Conservation (phyloP, 331 rosid species). For the Saraca asoca region DNA sequence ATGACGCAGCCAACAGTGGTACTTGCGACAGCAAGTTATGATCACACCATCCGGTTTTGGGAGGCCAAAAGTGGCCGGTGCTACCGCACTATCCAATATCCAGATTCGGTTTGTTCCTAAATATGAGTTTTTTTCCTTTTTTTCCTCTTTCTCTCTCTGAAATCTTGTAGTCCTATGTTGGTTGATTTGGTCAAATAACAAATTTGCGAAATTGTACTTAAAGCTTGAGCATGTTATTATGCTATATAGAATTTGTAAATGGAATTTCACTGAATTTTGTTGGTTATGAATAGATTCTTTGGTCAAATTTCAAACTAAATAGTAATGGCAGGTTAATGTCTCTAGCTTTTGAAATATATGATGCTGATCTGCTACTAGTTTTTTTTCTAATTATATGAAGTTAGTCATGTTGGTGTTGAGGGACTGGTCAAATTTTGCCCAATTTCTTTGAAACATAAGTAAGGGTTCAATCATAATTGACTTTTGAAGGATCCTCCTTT, state of each 20-base stretch:
- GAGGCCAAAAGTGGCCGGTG: conserved; percentile 98
- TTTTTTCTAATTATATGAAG: too few species aligned
- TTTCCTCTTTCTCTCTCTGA: background rate
- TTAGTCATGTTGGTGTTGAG: background rate
- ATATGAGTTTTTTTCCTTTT: background rate
- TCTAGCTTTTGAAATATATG: background rate
- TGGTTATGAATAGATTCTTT: background rate
- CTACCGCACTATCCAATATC: conserved; percentile 90
- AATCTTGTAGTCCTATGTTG: background rate
- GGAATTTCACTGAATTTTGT: background rate
- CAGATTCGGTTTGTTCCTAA: conserved; percentile 73
- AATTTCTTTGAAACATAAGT: background rate
- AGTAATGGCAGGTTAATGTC: background rate
- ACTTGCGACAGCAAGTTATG: conserved; percentile 97
- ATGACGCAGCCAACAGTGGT: conserved; percentile 93
- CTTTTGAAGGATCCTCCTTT: background rate
- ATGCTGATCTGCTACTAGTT: too few species aligned
- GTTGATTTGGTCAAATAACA: background rate
- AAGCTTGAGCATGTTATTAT: background rate
- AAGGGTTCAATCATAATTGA: background rate
- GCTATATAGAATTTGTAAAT: background rate
- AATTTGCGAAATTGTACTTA: background rate
- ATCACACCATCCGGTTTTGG: conserved; percentile 97
- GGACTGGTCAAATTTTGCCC: background rate
- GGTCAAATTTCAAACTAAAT: background rate